These are phyloP conservation scores for Talaromyces verruculosus DNA, from an alignment of 2,329 filamentous ascomycete genomes.

Conservation along the genomic window DNA sequence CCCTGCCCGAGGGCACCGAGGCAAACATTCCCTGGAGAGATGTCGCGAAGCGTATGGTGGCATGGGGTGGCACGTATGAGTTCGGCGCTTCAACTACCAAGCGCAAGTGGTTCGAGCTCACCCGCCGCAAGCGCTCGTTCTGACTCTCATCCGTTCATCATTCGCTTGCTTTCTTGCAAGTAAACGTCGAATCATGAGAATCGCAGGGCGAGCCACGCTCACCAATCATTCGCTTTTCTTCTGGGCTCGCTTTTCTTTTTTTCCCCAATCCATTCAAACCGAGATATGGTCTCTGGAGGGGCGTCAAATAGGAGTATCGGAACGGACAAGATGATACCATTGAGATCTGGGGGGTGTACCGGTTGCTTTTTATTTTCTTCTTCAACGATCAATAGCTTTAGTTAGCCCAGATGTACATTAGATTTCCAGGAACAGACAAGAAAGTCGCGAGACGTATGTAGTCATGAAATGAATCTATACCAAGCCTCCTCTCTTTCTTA, in stretches of 20 bases:
- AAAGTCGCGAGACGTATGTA: slow-evolving; percentile 7
- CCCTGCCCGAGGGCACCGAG: slow-evolving; percentile 8
- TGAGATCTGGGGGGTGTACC: slow-evolving; percentile 1
- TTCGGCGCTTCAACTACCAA: slow-evolving; percentile 64
- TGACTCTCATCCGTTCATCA: background rate
- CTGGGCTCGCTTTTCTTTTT: background rate
- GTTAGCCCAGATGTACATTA: slow-evolving; percentile 1
- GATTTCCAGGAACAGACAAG: background rate
- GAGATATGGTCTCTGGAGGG: background rate
- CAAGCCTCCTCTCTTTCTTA: background rate
- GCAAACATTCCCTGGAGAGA: slow-evolving; percentile 56
- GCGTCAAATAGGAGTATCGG: slow-evolving; percentile 9
- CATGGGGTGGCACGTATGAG: slow-evolving; percentile 56
- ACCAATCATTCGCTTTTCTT: background rate
- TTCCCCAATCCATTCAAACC: background rate
- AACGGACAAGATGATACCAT: background rate
- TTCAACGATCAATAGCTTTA: slow-evolving; percentile 1
- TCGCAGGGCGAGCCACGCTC: background rate
- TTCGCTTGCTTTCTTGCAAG: background rate
- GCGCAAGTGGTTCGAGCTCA: slow-evolving; percentile 59
- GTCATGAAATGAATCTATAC: slow-evolving; percentile 1
- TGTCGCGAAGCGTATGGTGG: slow-evolving; percentile 55
- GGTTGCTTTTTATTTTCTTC: background rate
- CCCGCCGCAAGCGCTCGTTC: background rate
- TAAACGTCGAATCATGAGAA: background rate